Base-by-base conservation (phyloP, 495 filamentous ascomycete genomes). In the Hypoxylon lenormandii region DNA sequence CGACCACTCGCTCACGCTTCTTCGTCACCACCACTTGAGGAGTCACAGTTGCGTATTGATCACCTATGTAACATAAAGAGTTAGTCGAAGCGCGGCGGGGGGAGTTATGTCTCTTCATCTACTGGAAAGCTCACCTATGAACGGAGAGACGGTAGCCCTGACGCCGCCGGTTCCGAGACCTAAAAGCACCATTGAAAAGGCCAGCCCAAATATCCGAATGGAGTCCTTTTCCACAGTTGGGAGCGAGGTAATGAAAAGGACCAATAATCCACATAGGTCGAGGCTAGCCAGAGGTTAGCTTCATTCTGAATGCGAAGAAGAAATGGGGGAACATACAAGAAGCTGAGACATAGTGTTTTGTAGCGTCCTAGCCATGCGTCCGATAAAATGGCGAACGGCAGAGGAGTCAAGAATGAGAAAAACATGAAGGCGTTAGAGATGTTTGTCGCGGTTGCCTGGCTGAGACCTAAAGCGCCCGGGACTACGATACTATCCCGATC, bases 311-410 rank as follows among this genome's bases (percentile, higher is more conserved):
- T 10, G 11, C 79, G n/a, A 5, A 83, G 60, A 6, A 76, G n/a
- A n/a, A n/a, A n/a, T n/a, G n/a, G 55, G 51, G 78, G 57, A 12
- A 78, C 54, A 50, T 76, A 69, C 63, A 83, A 64, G 74, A 78
- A 76, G 47, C 83, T 68, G 1, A 82, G 77, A 33, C 79, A 74
- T 49, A 67, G 55, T 12, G 64, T 67, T 45, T 61, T 67, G 11
- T 61, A 67, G 13, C 64, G 56, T 4, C 64, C 64, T 7, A 67
- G 19, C 64, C 57, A 61, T n/a, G 49, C 55, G 45, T 67, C 64
- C 10, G 57, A 49, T 33, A 61, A 38, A n/a, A 61, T 43, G 3
- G 64, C 64, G 21, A 50, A 43, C 7, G 56, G 56, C 6, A 57
- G 23, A 26, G 64, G 57, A 13, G 57, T 56, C 5, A 67, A 50